phyloP scores from a whole-genome alignment of 768 basidiomycete genomes.

The Candolleomyces eurysporus region DNA sequence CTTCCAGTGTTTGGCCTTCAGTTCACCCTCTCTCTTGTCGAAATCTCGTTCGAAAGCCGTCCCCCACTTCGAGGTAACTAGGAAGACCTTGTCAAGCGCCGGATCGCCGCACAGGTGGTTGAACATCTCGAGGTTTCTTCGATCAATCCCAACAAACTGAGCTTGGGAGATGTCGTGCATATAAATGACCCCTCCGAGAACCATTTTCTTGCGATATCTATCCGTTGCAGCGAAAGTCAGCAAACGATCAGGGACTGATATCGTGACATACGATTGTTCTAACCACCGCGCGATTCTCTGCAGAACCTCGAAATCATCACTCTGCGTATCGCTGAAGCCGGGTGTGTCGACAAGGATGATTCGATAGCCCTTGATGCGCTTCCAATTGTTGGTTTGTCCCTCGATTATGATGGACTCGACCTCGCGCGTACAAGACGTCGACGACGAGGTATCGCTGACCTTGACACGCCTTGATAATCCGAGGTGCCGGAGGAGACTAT shows the following conservation, averaged over 20 bases:
- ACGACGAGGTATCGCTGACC: constrained; percentile 18
- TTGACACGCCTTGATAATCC: not conserved
- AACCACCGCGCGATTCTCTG: constrained; percentile 24
- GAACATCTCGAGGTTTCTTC: constrained; percentile 29
- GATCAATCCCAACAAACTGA: constrained; percentile 23
- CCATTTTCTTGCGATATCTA: constrained; percentile 16
- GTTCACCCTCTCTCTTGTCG: not conserved
- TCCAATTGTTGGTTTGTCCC: constrained; percentile 2
- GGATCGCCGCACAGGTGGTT: constrained; percentile 19
- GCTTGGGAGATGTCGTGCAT: constrained; percentile 19
- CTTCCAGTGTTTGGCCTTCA: not conserved
- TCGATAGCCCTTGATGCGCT: not conserved
- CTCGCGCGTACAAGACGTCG: constrained; percentile 19
- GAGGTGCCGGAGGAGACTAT: not conserved
- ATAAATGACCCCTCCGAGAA: constrained; percentile 29
- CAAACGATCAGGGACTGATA: not conserved
- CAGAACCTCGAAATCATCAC: constrained; percentile 21
- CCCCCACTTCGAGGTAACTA: constrained; percentile 34
- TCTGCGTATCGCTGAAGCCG: constrained; percentile 23
- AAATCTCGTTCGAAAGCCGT: constrained; percentile 9
- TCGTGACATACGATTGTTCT: constrained; percentile 18
- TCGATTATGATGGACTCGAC: constrained; percentile 12
- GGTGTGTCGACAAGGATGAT: constrained; percentile 24
- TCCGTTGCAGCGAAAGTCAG: not conserved
- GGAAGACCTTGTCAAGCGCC: constrained; percentile 21